Evolutionary conservation across 2,329 filamentous ascomycete genomes (phyloP), one percentile per base, ranked within the genome.

Genomic region (Aspergillus fijiensis): DNA sequence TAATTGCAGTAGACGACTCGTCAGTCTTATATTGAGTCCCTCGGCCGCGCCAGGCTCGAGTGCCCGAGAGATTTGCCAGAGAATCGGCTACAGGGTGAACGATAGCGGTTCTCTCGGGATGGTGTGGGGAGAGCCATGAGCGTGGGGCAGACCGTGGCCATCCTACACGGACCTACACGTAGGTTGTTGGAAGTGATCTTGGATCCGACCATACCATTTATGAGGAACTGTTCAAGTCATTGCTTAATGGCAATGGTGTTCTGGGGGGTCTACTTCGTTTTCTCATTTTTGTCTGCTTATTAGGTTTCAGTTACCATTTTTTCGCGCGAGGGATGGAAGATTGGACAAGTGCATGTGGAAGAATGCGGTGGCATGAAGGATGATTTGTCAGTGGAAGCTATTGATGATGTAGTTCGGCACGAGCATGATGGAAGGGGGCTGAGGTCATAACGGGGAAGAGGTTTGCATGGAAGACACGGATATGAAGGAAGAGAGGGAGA

Each of bases 221-320:
- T 25, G 53, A 49, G 49, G 31, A 55, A 55, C 49, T 48, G 51
- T 49, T 42, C 54, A 51, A 48, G 21, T 42, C 49, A 49, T 47
- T 39, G 55, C 45, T 55, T 29, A 39, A 51, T 48, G 51, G 48
- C 31, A 47, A 49, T 54, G 45, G 56, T 49, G 47, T 53, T 57
- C 48, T 55, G 55, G 55, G 51, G 39, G 16, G 39, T 19, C 39
- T 45, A 55, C 19, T 49, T 53, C 56, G 61, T 63, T 54, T 63
- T 63, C 59, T 55, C 39, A 7, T 59, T 58, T 61, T 60, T 59
- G 39, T 63, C 60, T 58, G 42, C 60, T 59, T 61, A 42, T 35
- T 48, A 16, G 16, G 42, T 63, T 63, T 63, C 57, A 42, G 51
- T 52, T 54, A 31, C 56, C 42, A 33, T 49, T 21, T 47, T 33